phyloP scores from a whole-genome alignment of 345 rosid species.

The Microthlaspi erraticum region DNA sequence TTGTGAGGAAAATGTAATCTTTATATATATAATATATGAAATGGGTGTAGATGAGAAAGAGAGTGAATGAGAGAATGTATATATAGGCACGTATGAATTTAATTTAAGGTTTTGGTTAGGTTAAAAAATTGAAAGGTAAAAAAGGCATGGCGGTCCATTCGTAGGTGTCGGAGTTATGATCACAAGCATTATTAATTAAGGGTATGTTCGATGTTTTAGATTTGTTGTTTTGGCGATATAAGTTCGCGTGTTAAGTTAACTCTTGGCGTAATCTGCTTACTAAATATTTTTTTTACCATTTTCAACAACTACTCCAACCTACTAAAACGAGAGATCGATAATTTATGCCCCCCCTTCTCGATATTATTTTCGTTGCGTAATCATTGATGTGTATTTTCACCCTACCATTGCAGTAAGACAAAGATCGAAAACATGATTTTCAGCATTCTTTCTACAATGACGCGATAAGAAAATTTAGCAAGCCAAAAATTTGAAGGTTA shows the following conservation, averaged over 20 bases:
- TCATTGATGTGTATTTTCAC: conserved; percentile 5
- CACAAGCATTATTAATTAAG: conserved; percentile 18
- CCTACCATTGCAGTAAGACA: neutral
- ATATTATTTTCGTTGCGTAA: neutral
- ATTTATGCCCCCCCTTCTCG: too few species aligned
- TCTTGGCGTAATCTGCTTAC: conserved; percentile 1
- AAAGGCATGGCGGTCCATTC: conserved; percentile 38
- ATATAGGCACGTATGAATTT: conserved; percentile 29
- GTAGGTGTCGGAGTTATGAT: conserved; percentile 36
- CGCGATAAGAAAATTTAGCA: neutral
- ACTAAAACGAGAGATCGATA: neutral
- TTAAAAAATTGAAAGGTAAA: neutral
- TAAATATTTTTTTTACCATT: neutral
- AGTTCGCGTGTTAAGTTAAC: conserved; percentile 12
- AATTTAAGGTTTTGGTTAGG: conserved; percentile 14
- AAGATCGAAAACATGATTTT: conserved; percentile 14
- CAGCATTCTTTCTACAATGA: neutral
- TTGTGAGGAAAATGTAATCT: conserved; percentile 2
- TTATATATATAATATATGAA: neutral
- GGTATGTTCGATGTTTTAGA: neutral
- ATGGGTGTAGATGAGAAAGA: conserved; percentile 1
- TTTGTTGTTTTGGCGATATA: conserved; percentile 3
- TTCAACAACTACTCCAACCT: conserved; percentile 33
- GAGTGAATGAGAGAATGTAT: conserved; percentile 17
- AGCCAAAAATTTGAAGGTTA: neutral